phyloP scores from a whole-genome alignment of 192 early-diverging fungal species.

The Gamsiella multidivaricata region DNA sequence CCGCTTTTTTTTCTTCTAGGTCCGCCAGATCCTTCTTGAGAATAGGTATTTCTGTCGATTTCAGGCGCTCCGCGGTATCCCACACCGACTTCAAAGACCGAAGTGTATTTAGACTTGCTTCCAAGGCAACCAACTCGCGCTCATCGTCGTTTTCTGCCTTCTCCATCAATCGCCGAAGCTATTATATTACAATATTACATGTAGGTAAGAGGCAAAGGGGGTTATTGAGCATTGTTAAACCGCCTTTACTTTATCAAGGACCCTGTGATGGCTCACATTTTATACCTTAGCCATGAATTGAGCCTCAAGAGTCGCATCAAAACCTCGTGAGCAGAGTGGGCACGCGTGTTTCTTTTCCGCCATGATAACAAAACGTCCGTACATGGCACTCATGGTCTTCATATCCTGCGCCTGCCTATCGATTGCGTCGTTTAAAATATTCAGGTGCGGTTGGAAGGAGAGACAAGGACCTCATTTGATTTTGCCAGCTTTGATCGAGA shows the following conservation, averaged over 20 bases:
- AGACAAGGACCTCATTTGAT: not conserved
- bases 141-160: slow-evolving; percentile 56
- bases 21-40: slow-evolving; percentile 43
- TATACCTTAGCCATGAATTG: slow-evolving; percentile 53
- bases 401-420: slow-evolving; percentile 39
- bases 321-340: slow-evolving; percentile 85
- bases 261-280: too few species aligned
- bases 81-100: slow-evolving; percentile 53
- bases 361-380: slow-evolving; percentile 71
- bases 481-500: too few species aligned
- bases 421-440: too few species aligned
- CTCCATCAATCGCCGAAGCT: slow-evolving; percentile 52
- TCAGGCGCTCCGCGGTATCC: slow-evolving; percentile 59
- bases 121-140: slow-evolving; percentile 55
- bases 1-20: slow-evolving; percentile 30
- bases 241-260: too few species aligned
- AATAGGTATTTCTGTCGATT: slow-evolving; percentile 59
- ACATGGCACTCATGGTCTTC: slow-evolving; percentile 63
- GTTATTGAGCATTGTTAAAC: not conserved
- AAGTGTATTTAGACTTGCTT: slow-evolving; percentile 47
- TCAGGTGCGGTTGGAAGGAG: too few species aligned
- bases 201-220: not conserved
- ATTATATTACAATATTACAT: not conserved
- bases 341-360: slow-evolving; percentile 76
- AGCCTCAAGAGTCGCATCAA: slow-evolving; percentile 65